These are phyloP conservation scores for Syzygium grande DNA, from an alignment of 345 rosid species.

Conservation along the genomic window DNA sequence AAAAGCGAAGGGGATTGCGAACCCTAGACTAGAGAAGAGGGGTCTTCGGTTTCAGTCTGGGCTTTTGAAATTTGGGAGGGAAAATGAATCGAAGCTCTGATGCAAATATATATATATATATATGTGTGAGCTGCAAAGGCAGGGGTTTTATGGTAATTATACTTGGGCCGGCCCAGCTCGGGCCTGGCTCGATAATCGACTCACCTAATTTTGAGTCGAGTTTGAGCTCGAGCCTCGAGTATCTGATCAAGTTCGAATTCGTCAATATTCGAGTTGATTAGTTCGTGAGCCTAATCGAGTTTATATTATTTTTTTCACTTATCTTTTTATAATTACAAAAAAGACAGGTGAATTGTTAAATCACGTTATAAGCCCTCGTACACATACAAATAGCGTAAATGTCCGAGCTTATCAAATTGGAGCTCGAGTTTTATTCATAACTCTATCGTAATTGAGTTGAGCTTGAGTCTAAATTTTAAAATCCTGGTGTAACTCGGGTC, in stretches of 20 bases:
- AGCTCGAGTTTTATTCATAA: too few relatives aligned
- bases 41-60: neutral
- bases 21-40: neutral
- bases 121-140: neutral
- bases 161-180: neutral
- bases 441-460: too few relatives aligned
- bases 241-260: neutral
- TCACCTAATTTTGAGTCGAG: neutral
- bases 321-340: neutral
- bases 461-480: neutral
- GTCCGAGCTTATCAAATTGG: too few relatives aligned
- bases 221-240: neutral
- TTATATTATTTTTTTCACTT: neutral
- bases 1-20: neutral
- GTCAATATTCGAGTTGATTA: fast-evolving
- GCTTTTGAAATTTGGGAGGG: neutral
- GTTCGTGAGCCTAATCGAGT: neutral
- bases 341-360: neutral
- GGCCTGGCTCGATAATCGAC: neutral
- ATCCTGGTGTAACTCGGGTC: neutral
- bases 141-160: neutral
- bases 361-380: neutral
- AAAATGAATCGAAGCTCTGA: neutral
- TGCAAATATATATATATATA: neutral
- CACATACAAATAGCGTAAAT: too few relatives aligned